These are phyloP conservation scores for Cladophialophora exuberans DNA, from an alignment of 2,329 filamentous ascomycete genomes.

Conservation along the genomic window DNA sequence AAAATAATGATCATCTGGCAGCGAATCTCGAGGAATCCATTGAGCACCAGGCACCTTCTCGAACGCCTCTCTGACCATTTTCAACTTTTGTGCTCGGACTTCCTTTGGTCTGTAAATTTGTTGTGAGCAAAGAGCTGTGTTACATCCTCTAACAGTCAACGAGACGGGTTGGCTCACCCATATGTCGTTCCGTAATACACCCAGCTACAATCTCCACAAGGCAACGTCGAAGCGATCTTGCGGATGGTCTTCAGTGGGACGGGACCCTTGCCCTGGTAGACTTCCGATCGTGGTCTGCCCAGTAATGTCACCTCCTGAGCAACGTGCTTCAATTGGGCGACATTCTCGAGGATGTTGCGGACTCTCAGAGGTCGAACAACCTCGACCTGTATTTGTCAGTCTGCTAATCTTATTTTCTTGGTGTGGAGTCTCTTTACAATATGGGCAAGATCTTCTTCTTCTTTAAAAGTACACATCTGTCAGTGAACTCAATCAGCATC, in stretches of 20 bases:
- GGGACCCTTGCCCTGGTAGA: conserved; percentile 32
- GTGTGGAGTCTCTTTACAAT: conserved; percentile 28
- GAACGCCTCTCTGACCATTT: conserved; percentile 36
- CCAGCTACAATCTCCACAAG: conserved; percentile 35
- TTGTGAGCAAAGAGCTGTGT: no score
- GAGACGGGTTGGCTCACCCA: no score
- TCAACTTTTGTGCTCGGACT: conserved; percentile 34
- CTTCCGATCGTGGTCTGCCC: conserved; percentile 35
- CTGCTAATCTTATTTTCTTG: background rate
- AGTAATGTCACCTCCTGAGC: conserved; percentile 38
- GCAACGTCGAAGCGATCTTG: conserved; percentile 34
- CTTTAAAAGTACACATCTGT: conserved; percentile 51
- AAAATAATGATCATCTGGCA: conserved; percentile 37
- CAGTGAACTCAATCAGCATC: conserved; percentile 53
- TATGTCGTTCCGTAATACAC: conserved; percentile 40
- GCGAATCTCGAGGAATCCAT: conserved; percentile 39
- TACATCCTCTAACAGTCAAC: no score
- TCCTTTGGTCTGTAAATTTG: no score
- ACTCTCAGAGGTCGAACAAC: conserved; percentile 41
- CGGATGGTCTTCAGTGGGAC: conserved; percentile 37
- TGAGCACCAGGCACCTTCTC: conserved; percentile 37
- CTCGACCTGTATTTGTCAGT: conserved; percentile 33
- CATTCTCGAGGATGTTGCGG: conserved; percentile 36
- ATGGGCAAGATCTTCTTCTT: conserved; percentile 41
- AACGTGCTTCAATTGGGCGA: conserved; percentile 38